phyloP scores from a whole-genome alignment of 1,284 basidiomycete species.

The Trametes pubescens region DNA sequence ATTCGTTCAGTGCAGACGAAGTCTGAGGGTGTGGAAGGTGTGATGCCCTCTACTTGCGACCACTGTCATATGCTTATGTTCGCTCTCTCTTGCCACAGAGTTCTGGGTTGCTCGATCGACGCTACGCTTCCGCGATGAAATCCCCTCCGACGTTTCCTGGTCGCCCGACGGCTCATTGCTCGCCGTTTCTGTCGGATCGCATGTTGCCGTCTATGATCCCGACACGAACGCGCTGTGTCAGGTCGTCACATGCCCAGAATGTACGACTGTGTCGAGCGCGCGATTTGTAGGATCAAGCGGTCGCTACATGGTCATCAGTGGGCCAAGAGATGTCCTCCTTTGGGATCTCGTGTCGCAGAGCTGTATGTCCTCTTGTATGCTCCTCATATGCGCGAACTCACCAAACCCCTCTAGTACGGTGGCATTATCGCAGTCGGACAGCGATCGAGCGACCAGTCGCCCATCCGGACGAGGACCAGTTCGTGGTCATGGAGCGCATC shows the following conservation, averaged over 20 bases:
- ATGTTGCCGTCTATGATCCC: constrained; percentile 84
- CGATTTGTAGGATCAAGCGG: constrained; percentile 74
- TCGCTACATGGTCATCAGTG: constrained; percentile 67
- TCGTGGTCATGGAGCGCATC: constrained; percentile 60
- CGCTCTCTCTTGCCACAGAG: constrained; percentile 50
- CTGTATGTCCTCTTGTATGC: constrained; percentile 28
- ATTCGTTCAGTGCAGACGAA: constrained; percentile 55
- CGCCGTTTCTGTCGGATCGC: constrained; percentile 74
- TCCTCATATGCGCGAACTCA: constrained; percentile 13
- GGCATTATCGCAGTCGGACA: constrained; percentile 56
- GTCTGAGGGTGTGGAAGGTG: constrained; percentile 58
- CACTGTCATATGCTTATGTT: background rate
- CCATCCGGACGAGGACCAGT: constrained; percentile 64
- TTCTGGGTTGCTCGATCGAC: constrained; percentile 83
- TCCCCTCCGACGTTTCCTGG: constrained; percentile 76
- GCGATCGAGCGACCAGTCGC: constrained; percentile 56
- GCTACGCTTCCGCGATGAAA: constrained; percentile 72
- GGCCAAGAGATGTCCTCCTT: constrained; percentile 63
- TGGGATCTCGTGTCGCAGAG: constrained; percentile 84
- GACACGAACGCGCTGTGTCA: constrained; percentile 70
- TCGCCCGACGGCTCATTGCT: constrained; percentile 90
- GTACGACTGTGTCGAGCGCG: constrained; percentile 51
- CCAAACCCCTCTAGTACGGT: constrained; percentile 54
- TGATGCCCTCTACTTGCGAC: constrained; percentile 29
- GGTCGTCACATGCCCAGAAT: constrained; percentile 68